These are phyloP conservation scores for Phytophthora fragariaefolia DNA, from an alignment of 352 stramenopile species.

Conservation along the genomic window DNA sequence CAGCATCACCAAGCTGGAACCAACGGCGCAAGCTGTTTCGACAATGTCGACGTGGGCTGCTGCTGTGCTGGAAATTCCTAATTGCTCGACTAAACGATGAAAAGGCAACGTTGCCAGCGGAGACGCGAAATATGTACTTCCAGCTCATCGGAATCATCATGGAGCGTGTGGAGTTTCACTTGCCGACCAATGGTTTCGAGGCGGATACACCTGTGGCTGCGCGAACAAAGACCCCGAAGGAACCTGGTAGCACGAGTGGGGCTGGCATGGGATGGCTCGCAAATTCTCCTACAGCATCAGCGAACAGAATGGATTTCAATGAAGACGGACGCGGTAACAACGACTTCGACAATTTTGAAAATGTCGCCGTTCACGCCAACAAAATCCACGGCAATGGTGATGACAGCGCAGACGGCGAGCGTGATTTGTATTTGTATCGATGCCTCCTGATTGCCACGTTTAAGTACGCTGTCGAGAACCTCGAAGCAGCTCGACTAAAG, in stretches of 20 bases:
- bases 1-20: conserved; percentile 21
- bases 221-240: conserved; percentile 22
- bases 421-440: conserved; percentile 68
- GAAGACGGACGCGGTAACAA: conserved; percentile 11
- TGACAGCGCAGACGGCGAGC: conserved; percentile 50
- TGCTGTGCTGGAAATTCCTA: conserved; percentile 75
- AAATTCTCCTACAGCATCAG: conserved; percentile 38
- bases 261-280: conserved; percentile 35
- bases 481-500: conserved; percentile 52
- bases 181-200: conserved; percentile 30
- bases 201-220: background rate
- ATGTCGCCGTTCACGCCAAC: conserved; percentile 14
- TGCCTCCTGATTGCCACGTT: conserved; percentile 80
- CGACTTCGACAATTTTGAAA: conserved; percentile 31
- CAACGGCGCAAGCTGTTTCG: conserved; percentile 54
- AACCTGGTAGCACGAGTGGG: conserved; percentile 15
- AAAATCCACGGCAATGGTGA: conserved; percentile 24
- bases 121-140: conserved; percentile 66
- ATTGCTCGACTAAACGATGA: conserved; percentile 68
- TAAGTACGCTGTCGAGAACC: conserved; percentile 71
- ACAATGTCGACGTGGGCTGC: conserved; percentile 61
- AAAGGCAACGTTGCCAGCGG: conserved; percentile 30
- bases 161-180: conserved; percentile 71
- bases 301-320: conserved; percentile 32
- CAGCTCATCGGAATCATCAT: conserved; percentile 68